Conservation (phyloP, 352 stramenopile species). For the Globisporangium middletonii region DNA sequence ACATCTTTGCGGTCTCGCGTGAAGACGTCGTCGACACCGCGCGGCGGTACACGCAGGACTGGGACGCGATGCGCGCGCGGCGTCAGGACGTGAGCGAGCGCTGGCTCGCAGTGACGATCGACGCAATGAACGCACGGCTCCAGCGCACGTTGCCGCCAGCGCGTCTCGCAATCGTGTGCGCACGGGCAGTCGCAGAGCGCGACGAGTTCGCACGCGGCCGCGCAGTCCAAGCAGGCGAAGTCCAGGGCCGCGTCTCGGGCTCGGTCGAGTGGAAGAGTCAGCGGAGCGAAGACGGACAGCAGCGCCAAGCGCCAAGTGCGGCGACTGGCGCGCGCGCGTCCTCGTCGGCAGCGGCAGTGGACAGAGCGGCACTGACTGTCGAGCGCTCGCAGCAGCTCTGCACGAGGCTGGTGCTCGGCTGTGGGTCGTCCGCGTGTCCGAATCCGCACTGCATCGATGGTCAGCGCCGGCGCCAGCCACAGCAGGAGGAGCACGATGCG, state of each 20-base stretch:
- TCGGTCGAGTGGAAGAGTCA: conserved; percentile 75
- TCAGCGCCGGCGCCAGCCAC: background rate
- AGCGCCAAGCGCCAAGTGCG: background rate
- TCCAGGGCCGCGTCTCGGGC: conserved; percentile 69
- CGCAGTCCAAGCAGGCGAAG: conserved; percentile 32
- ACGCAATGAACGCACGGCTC: conserved; percentile 41
- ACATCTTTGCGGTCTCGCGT: conserved; percentile 86
- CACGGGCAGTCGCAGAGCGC: conserved; percentile 31
- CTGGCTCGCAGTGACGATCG: conserved; percentile 51
- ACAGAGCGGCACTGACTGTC: background rate
- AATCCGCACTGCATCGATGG: conserved; percentile 35
- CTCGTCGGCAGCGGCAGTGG: background rate
- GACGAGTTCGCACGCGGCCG: conserved; percentile 37
- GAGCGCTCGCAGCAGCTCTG: conserved; percentile 43
- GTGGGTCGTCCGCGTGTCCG: conserved; percentile 17
- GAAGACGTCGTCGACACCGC: conserved; percentile 92
- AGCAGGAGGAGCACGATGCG: background rate
- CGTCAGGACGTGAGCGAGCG: conserved; percentile 61
- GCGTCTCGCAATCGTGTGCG: conserved; percentile 27
- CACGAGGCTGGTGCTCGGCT: conserved; percentile 43
- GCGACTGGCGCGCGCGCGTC: background rate
- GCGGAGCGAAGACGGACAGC: conserved; percentile 51
- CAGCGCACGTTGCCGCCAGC: conserved; percentile 21
- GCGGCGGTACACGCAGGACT: conserved; percentile 68
- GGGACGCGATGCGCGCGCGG: conserved; percentile 49